Evolutionary conservation across 345 rosid species (phyloP), one percentile per base, ranked within the genome.

Genomic region (Streptanthus diversifolius): DNA sequence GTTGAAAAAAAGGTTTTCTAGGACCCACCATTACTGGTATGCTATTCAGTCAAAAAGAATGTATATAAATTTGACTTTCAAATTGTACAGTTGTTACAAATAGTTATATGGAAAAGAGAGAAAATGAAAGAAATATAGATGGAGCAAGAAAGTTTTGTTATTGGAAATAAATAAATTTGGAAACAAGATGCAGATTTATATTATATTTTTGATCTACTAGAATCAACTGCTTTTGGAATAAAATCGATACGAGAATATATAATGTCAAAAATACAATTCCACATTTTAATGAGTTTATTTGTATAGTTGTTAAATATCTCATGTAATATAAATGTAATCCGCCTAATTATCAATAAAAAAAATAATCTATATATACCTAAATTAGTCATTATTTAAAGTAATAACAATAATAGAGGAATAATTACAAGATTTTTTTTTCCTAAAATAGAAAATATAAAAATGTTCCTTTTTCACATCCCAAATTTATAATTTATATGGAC

Each of bases 401-500:
- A n/a, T n/a, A n/a, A 6, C 7, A 30, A 30, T 30, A 30, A 30
- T 10, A 49, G 55, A 30, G 11, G 15, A 49, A 49, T 21, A 22
- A 11, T 11, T 22, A 11, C 55, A 22, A 22, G 19, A 5, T 12
- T 41, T 11, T 29, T 2, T 7, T 53, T 4, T 13, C 29, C 11
- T 30, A 56, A 19, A 30, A 29, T n/a, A n/a, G n/a, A n/a, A n/a
- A n/a, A n/a, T n/a, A n/a, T n/a, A n/a, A n/a, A n/a, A n/a, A n/a
- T n/a, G n/a, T n/a, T n/a, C n/a, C n/a, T n/a, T n/a, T n/a, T n/a
- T n/a, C n/a, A 57, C 74, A 71, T 71, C 68, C 68, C 68, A 60
- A 36, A 71, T 48, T 17, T 59, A 14, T 18, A 13, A 17, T 4
- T 68, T 59, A 24, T 60, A 49, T 71, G 75, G 68, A 60, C 36